phyloP scores from a whole-genome alignment of 148 eudicot species.

The Chenopodium quinoa region DNA sequence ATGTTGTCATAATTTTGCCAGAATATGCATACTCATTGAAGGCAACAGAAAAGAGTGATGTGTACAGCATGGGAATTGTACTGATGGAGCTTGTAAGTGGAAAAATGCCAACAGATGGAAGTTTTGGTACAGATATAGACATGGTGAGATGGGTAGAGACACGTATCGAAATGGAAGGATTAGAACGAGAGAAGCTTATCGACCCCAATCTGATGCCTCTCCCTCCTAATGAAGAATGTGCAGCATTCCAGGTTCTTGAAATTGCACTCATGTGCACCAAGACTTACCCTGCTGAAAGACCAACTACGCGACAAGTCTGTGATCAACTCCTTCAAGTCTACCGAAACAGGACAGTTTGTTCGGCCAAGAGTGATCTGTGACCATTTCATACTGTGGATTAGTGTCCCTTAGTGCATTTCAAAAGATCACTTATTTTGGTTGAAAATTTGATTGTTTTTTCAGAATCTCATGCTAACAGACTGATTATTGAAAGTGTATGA shows the following conservation, averaged over 20 bases:
- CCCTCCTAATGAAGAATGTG: constrained; percentile 47
- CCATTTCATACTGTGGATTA: constrained; percentile 2
- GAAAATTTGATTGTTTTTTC: neutral
- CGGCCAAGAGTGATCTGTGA: constrained; percentile 26
- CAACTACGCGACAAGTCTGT: constrained; percentile 67
- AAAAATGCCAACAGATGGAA: constrained; percentile 80
- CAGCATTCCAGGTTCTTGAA: constrained; percentile 73
- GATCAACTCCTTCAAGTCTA: constrained; percentile 59
- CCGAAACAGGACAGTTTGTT: constrained; percentile 41
- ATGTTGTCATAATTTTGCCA: constrained; percentile 21
- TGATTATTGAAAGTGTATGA: neutral
- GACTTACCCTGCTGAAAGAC: constrained; percentile 84
- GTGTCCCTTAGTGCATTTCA: neutral
- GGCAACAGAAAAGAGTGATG: constrained; percentile 94
- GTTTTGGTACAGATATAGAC: constrained; percentile 73
- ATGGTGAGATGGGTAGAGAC: constrained; percentile 94
- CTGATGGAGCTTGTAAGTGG: constrained; percentile 89
- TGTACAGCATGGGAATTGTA: constrained; percentile 97
- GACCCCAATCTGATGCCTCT: constrained; percentile 66
- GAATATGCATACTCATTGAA: constrained; percentile 90
- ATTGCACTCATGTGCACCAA: constrained; percentile 83
- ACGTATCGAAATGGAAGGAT: constrained; percentile 48
- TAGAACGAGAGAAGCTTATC: constrained; percentile 46
- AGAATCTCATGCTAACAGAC: neutral
- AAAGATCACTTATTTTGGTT: neutral